Conservation (phyloP, 2,329 filamentous ascomycete species). For the Fusarium nodosum region DNA sequence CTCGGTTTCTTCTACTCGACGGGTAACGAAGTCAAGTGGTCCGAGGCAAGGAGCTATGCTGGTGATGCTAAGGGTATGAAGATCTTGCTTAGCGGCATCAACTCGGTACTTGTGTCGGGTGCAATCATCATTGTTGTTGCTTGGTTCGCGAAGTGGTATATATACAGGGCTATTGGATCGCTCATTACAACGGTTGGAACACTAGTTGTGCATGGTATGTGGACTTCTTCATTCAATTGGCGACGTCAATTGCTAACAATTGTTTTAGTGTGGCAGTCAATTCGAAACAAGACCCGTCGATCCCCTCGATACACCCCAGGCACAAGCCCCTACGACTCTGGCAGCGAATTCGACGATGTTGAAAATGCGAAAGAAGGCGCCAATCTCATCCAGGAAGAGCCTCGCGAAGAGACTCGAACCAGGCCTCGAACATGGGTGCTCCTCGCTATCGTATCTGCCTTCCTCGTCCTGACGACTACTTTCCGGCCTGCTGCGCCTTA, state of each 20-base stretch:
- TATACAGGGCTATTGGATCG: conserved; percentile 44
- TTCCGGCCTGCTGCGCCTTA: conserved; percentile 52
- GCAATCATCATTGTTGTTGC: conserved; percentile 44
- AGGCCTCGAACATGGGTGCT: conserved; percentile 27
- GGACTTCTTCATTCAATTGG: neutral
- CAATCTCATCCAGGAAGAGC: conserved; percentile 25
- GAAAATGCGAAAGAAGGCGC: conserved; percentile 37
- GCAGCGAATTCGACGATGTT: conserved; percentile 36
- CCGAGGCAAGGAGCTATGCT: conserved; percentile 50
- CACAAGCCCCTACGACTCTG: conserved; percentile 34
- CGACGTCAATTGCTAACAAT: conserved; percentile 10
- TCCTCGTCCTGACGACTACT: conserved; percentile 35
- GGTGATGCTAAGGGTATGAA: conserved; percentile 51
- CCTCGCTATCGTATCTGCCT: conserved; percentile 8
- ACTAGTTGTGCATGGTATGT: conserved; percentile 44
- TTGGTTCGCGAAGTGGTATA: conserved; percentile 45
- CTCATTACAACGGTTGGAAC: conserved; percentile 40
- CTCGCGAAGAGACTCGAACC: conserved; percentile 16
- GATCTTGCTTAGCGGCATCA: conserved; percentile 51
- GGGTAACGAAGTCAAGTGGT: conserved; percentile 53
- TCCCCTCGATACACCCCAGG: conserved; percentile 13
- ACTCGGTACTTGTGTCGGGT: conserved; percentile 44
- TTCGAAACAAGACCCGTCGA: conserved; percentile 22
- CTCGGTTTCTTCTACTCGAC: conserved; percentile 53
- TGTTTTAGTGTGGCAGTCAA: conserved; percentile 33